Base-by-base conservation (phyloP, 2,329 filamentous ascomycete genomes). In the Coniella lustricola region DNA sequence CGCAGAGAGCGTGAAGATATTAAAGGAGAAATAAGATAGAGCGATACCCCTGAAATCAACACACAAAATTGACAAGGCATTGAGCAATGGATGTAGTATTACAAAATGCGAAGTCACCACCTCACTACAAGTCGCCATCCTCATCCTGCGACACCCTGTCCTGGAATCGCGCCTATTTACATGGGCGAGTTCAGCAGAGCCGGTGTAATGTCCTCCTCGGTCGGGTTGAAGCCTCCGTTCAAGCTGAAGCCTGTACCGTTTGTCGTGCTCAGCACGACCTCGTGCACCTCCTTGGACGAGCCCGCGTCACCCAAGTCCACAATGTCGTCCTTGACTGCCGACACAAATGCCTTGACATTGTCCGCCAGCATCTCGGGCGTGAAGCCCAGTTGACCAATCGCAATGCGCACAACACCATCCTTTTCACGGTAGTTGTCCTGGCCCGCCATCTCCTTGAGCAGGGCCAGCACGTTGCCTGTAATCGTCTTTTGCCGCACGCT, bases 341-440 rank as follows among this genome's bases (percentile, higher is more conserved):
- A 76, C 60, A 97, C 74, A 54, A 95, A 81, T 20, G 81, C 73
- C 68, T 84, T 85, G 64, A 98, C 77, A 64, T 98, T 98, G 55
- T 81, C 81, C 62, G 84, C 80, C 69, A 98, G 69, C 76, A 93
- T 82, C 59, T 93, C 83, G 3, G 93, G 90, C 7, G 88, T 87
- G 69, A 95, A 95, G 1, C 81, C 85, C 62, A 98, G 68, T 69
- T 96, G 90, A 4, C 91, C 93, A 53, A 98, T 79, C n/a, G 90
- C 84, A 75, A 97, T 79, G 51, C 90, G 77, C 48, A 98, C 80
- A 25, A 93, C 87, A 14, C 90, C 93, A 56, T 83, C 68, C 57
- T 85, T 78, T 72, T 98, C 93, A 62, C 89, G 82, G 70, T 95
- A 98, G 57, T 90, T 82, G 46, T 84, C 87, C 46, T 84, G 88